Conservation (phyloP, 345 rosid species). For the Adansonia digitata region DNA sequence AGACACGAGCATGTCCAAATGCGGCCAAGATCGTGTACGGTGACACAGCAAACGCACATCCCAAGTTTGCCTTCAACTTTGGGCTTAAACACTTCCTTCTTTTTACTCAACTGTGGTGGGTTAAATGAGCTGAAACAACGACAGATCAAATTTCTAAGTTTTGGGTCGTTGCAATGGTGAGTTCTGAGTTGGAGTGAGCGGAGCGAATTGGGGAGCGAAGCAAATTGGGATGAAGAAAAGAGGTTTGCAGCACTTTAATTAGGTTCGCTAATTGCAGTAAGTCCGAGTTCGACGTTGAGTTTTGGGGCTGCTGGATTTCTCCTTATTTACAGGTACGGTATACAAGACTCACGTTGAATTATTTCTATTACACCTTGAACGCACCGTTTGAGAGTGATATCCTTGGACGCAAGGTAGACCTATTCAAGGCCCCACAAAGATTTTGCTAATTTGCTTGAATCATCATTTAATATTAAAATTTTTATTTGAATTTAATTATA, state of each 20-base stretch:
- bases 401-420: too few relatives aligned
- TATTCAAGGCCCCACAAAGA: too few relatives aligned
- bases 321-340: too few relatives aligned
- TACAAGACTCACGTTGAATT: too few relatives aligned
- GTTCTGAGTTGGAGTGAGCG: conserved; percentile 21
- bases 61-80: conserved; percentile 80
- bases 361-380: too few relatives aligned
- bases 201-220: conserved; percentile 25
- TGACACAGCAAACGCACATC: conserved; percentile 96
- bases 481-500: too few relatives aligned
- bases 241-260: conserved; percentile 44
- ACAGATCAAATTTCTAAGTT: conserved; percentile 25
- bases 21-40: conserved; percentile 91
- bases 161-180: conserved; percentile 18
- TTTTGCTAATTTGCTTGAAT: too few relatives aligned
- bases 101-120: conserved; percentile 52
- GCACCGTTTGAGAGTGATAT: too few relatives aligned
- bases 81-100: conserved; percentile 67
- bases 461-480: too few relatives aligned
- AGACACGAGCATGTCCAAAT: conserved; percentile 93
- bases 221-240: conserved; percentile 34
- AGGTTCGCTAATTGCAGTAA: conserved; percentile 22
- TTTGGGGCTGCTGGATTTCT: too few relatives aligned
- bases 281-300: too few relatives aligned
- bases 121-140: conserved; percentile 36